Conservation (phyloP, 192 early-diverging fungal species). For the Oehlia diaphana region DNA sequence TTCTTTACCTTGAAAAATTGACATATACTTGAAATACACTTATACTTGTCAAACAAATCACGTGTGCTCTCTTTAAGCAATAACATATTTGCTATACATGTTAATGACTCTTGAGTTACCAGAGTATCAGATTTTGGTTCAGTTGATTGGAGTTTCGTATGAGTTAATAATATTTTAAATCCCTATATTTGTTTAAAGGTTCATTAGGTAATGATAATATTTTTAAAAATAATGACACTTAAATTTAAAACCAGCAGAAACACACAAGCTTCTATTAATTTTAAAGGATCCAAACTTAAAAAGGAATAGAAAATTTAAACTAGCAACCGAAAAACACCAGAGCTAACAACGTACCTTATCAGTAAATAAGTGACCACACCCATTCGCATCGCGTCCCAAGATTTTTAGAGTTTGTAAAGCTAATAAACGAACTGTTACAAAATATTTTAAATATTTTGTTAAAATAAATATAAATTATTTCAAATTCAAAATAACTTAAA, state of each 20-base stretch:
- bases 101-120: constrained; percentile 55
- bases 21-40: constrained; percentile 42
- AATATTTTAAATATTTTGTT: constrained; percentile 5
- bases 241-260: too few species aligned
- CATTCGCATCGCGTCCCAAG: constrained; percentile 56
- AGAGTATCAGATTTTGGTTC: constrained; percentile 35
- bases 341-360: constrained; percentile 41
- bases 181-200: constrained; percentile 31
- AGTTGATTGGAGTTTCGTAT: constrained; percentile 35
- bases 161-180: constrained; percentile 35
- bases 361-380: constrained; percentile 58
- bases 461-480: background rate
- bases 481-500: background rate
- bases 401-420: constrained; percentile 61
- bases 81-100: constrained; percentile 68
- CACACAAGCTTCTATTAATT: too few species aligned
- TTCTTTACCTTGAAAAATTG: constrained; percentile 46
- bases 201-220: too few species aligned
- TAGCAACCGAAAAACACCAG: too few species aligned
- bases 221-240: too few species aligned
- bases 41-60: constrained; percentile 43
- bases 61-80: constrained; percentile 52
- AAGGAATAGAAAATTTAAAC: too few species aligned
- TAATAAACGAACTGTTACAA: constrained; percentile 42
- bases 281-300: too few species aligned